Percentiles rank a stretch among this genome's conserved stretches.
Conservation (phyloP, 352 stramenopile species). For the Phytophthora palmivora region DNA sequence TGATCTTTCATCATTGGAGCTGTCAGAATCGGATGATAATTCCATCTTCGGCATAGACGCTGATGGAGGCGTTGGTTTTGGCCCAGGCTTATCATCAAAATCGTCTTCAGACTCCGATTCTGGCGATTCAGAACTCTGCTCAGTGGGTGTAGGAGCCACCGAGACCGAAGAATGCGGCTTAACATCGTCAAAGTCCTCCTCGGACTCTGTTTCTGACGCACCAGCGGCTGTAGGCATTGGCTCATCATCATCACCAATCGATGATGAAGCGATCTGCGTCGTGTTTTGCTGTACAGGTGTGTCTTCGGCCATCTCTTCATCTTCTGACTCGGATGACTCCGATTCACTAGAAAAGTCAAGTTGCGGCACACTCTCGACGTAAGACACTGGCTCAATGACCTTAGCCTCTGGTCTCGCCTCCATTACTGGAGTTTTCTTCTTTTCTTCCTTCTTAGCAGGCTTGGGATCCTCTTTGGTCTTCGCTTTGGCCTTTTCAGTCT, state of each 20-base stretch:
- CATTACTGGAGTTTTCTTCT: slow-evolving; percentile 17
- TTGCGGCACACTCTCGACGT: slow-evolving; percentile 67
- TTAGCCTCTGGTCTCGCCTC: slow-evolving; percentile 16
- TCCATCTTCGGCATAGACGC: slow-evolving; percentile 19
- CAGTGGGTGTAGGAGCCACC: neutral
- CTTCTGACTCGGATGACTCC: slow-evolving; percentile 39
- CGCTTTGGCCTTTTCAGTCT: slow-evolving; percentile 12
- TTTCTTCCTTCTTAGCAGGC: slow-evolving; percentile 14
- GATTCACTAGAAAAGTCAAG: slow-evolving; percentile 61
- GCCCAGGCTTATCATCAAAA: slow-evolving; percentile 11
- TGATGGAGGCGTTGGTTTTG: slow-evolving; percentile 1
- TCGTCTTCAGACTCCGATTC: slow-evolving; percentile 22
- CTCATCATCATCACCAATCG: slow-evolving; percentile 21
- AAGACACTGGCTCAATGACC: slow-evolving; percentile 23
- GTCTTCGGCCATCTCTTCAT: slow-evolving; percentile 33
- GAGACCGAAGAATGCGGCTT: slow-evolving; percentile 17
- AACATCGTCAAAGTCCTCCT: slow-evolving; percentile 42
- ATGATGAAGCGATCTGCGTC: slow-evolving; percentile 2
- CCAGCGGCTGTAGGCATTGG: slow-evolving; percentile 3
- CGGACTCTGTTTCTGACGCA: slow-evolving; percentile 24
- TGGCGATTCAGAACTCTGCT: slow-evolving; percentile 1
- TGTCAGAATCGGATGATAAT: slow-evolving; percentile 23
- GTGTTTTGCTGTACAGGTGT: neutral
- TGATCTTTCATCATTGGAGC: slow-evolving; percentile 28
- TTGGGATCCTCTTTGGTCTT: slow-evolving; percentile 29